Evolutionary conservation across 345 rosid species (phyloP).

Genomic region (Hirschfeldia incana): DNA sequence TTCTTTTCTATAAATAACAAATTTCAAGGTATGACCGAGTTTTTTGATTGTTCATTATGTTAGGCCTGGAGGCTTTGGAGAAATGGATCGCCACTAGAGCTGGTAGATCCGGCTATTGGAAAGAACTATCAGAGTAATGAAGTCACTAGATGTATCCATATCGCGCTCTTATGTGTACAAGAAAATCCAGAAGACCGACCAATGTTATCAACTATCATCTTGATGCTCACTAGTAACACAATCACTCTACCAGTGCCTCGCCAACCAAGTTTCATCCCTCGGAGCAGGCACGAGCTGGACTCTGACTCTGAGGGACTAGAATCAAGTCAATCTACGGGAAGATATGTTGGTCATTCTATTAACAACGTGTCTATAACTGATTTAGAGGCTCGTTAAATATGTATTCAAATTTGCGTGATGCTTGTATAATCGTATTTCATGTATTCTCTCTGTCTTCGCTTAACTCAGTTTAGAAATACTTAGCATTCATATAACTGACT

Average conservation of each 20-base stretch:
- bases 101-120: slow-evolving; percentile 8
- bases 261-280: background rate
- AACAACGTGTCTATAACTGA: slow-evolving; percentile 1
- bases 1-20: background rate
- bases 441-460: background rate
- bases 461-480: no score
- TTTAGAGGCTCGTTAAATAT: slow-evolving; percentile 8
- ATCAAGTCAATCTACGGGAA: background rate
- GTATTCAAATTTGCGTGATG: background rate
- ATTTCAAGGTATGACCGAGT: background rate
- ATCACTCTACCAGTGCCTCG: background rate
- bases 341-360: background rate
- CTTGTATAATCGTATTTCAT: background rate
- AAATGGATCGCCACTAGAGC: background rate
- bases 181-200: background rate
- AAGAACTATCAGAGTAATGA: background rate
- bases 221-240: background rate
- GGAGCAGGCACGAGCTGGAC: background rate
- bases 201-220: background rate
- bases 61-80: slow-evolving; percentile 16
- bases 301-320: background rate
- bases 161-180: background rate
- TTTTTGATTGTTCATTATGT: background rate
- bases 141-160: background rate
- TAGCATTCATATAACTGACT: background rate